phyloP scores from a whole-genome alignment of 2,329 filamentous ascomycete species.

The Apiospora hydei region DNA sequence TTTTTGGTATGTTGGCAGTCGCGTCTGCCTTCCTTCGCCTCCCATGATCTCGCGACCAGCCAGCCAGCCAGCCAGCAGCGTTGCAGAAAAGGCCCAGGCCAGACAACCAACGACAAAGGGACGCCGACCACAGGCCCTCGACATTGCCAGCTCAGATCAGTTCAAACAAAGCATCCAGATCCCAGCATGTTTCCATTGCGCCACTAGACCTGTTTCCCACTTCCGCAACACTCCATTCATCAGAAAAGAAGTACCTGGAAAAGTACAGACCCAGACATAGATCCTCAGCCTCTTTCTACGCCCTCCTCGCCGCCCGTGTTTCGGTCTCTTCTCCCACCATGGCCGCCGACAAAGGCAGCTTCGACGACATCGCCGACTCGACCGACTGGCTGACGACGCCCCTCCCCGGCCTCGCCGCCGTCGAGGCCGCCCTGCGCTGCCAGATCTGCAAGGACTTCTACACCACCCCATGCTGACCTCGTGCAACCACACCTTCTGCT shows the following conservation, averaged over 20 bases:
- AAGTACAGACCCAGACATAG: too few species aligned
- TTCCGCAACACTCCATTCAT: not conserved
- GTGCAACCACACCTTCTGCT: conserved; percentile 96
- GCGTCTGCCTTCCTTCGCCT: conserved; percentile 18
- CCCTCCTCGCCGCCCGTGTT: too few species aligned
- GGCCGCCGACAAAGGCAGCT: conserved; percentile 33
- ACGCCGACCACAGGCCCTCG: not conserved
- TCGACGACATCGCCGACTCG: conserved; percentile 70
- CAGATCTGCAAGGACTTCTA: conserved; percentile 99
- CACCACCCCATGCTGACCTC: conserved; percentile 90
- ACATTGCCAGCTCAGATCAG: not conserved
- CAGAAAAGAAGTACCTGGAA: too few species aligned
- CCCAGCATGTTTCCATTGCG: not conserved
- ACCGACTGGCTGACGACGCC: conserved; percentile 83
- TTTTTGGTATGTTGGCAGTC: conserved; percentile 27
- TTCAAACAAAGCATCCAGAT: conserved; percentile 2
- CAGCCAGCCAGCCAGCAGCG: not conserved
- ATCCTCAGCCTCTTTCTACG: too few species aligned
- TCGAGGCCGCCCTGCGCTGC: conserved; percentile 89
- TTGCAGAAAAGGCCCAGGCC: not conserved
- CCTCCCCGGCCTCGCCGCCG: conserved; percentile 68
- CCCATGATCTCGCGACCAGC: conserved; percentile 2
- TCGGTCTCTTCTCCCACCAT: conserved; percentile 8
- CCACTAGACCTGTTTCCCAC: not conserved
- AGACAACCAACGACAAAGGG: not conserved